Evolutionary conservation across 1,139 yeast species (phyloP).

Genomic region (Zhuliangozyma blackwelliae): DNA sequence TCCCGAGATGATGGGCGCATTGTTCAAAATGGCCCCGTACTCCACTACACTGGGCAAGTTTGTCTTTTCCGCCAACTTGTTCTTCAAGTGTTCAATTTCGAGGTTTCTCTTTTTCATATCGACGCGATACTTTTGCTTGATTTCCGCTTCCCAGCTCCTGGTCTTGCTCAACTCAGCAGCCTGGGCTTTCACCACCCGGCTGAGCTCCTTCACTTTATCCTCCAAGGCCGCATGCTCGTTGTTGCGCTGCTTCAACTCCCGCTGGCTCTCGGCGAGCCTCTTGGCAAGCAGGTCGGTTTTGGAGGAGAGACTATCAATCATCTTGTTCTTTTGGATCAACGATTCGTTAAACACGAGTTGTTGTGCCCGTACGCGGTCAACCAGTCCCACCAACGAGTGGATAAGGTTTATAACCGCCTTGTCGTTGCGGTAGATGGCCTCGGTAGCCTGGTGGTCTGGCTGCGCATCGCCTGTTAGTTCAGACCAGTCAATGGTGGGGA

Average conservation of each 20-base stretch:
- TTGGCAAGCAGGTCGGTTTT: conserved; percentile 20
- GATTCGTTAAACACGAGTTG: conserved; percentile 29
- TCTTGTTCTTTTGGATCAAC: conserved; percentile 26
- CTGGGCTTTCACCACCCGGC: conserved; percentile 19
- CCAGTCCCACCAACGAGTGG: conserved; percentile 35
- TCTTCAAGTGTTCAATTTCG: conserved; percentile 35
- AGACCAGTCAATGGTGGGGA: conserved; percentile 34
- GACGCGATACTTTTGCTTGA: conserved; percentile 35
- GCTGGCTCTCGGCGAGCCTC: conserved; percentile 15
- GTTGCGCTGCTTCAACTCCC: conserved; percentile 14
- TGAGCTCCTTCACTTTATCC: conserved; percentile 17
- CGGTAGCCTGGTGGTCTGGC: conserved; percentile 15
- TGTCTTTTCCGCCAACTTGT: conserved; percentile 34
- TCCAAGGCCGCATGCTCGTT: conserved; percentile 14
- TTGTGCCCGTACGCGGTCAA: conserved; percentile 37
- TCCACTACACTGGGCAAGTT: conserved; percentile 29
- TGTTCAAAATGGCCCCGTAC: conserved; percentile 21
- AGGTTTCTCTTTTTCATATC: conserved; percentile 37
- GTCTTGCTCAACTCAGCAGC: conserved; percentile 26
- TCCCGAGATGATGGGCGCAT: conserved; percentile 12
- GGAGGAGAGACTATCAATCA: conserved; percentile 22
- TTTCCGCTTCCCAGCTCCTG: conserved; percentile 26
- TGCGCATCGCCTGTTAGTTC: conserved; percentile 21
- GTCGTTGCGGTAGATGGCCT: conserved; percentile 36
- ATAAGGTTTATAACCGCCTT: conserved; percentile 40